These are phyloP conservation scores for Arabidopsis hybrid DNA, from an alignment of 441 rosid genomes.

Conservation along the genomic window DNA sequence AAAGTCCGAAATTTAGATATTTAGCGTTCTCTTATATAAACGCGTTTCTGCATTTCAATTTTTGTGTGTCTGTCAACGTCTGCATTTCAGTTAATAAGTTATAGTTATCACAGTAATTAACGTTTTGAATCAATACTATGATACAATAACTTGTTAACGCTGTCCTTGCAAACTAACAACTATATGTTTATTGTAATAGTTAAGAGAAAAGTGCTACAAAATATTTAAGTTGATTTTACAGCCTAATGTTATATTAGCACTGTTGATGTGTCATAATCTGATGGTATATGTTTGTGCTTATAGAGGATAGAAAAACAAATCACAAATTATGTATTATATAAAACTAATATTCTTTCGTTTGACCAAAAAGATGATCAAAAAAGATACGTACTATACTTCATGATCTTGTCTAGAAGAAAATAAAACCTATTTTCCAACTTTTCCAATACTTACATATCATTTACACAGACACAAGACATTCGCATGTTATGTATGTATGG, in stretches of 20 bases:
- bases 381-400: slow-evolving; percentile 9
- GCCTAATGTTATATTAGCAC: background rate
- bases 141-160: no score
- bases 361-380: slow-evolving; percentile 26
- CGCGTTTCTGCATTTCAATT: background rate
- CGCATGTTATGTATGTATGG: slow-evolving; percentile 29
- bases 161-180: no score
- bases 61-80: background rate
- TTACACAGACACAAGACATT: slow-evolving; percentile 14
- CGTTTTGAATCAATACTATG: background rate
- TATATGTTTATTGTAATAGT: background rate
- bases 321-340: background rate
- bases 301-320: background rate
- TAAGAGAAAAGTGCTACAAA: background rate
- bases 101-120: background rate
- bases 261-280: background rate
- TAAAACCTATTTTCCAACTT: slow-evolving; percentile 10
- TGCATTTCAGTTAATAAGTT: background rate
- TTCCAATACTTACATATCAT: background rate
- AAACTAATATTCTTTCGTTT: slow-evolving; percentile 6
- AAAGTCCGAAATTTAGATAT: background rate
- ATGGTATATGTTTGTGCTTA: background rate
- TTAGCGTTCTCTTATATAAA: background rate
- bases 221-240: background rate
- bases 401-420: background rate